Conservation (phyloP, 768 basidiomycete species). For the Strobilomyces echinocephalus region DNA sequence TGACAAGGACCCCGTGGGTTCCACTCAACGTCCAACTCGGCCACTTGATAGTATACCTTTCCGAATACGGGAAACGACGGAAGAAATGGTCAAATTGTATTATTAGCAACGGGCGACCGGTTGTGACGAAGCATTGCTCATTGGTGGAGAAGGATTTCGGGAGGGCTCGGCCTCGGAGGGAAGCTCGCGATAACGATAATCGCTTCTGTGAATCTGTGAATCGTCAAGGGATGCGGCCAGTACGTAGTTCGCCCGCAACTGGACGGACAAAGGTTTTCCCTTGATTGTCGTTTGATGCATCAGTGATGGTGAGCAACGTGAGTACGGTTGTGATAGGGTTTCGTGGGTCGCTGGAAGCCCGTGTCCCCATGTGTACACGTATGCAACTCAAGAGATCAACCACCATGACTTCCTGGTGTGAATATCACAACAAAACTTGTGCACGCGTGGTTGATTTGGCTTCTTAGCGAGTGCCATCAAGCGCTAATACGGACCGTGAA, state of each 20-base stretch:
- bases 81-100: background rate
- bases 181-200: constrained; percentile 1
- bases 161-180: background rate
- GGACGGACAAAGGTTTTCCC: background rate
- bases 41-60: background rate
- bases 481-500: background rate
- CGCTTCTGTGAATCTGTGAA: background rate
- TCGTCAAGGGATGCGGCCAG: background rate
- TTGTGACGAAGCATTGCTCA: background rate
- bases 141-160: constrained; percentile 4
- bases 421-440: background rate
- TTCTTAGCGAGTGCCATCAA: background rate
- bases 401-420: background rate
- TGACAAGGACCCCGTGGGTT: background rate
- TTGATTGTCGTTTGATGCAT: background rate
- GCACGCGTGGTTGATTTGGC: background rate
- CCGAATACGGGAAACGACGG: background rate
- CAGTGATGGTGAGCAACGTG: background rate
- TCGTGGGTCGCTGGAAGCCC: background rate
- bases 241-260: background rate
- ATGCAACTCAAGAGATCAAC: background rate
- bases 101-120: background rate
- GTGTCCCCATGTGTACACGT: background rate
- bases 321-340: background rate
- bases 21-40: background rate